Evolutionary conservation across 345 rosid genomes (phyloP), one percentile per base, ranked within the genome.

Genomic region (Linum lewisii): DNA sequence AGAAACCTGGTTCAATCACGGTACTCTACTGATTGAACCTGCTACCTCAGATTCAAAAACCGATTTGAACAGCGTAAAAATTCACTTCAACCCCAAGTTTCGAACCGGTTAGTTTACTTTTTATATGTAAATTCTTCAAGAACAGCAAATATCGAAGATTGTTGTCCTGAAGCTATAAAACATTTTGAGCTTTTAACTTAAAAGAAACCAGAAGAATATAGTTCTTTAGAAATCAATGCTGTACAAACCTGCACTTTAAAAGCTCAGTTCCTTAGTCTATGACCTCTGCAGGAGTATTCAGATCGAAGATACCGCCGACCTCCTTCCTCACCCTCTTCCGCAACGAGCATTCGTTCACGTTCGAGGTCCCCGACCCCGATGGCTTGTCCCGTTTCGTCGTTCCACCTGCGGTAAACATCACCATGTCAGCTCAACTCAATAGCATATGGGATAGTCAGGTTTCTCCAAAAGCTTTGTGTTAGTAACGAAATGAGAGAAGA

Each of bases 231-330:
- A 11, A 16, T 42, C 18, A 42, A 42, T 42, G 18, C 11, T 42
- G 47, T 11, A 42, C 47, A 42, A 42, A 29, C 47, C 16, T 8
- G 47, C 47, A 42, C 55, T 21, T 21, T 21, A n/a, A 51, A n/a
- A 20, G 55, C 8, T 52, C 21, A 52, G 24, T 52, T 52, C 56
- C 23, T 51, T 29, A 29, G 56, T 52, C 56, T 52, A 52, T 24
- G 25, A 52, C 56, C 56, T 52, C 56, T 19, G 56, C 56, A 15
- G 56, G 56, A 24, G 21, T 20, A 52, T 52, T 52, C 24, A 52
- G 56, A 52, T 52, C 56, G 7, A 52, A 52, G 25, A 52, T 20
- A 11, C 56, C 24, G 5, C 56, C 15, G 25, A 21, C 56, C 23
- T 52, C 56, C 56, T 20, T 52, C 56, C 56, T 8, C 23, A 21